Conservation (phyloP, 805 yeast genomes). For the Lachancea fermentati region DNA sequence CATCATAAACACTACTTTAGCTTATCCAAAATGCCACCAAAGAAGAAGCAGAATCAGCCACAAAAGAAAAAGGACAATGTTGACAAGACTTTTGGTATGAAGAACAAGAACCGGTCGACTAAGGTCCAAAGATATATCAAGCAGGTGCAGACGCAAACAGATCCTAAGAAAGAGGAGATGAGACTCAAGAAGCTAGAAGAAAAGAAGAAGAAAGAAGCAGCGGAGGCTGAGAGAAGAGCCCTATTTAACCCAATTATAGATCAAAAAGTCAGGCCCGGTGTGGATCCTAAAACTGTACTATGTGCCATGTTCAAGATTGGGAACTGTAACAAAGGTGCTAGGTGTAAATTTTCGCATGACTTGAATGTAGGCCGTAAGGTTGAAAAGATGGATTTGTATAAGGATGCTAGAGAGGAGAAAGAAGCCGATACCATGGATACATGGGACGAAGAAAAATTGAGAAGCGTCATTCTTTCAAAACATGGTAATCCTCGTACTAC, state of each 20-base stretch:
- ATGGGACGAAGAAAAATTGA: conserved; percentile 95
- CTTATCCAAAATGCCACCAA: conserved; percentile 80
- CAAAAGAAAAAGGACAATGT: conserved; percentile 62
- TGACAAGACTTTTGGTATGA: conserved; percentile 93
- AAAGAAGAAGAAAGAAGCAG: conserved; percentile 86
- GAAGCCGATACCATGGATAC: conserved; percentile 86
- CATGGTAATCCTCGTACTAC: conserved; percentile 94
- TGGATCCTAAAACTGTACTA: conserved; percentile 89
- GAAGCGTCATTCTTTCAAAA: conserved; percentile 79
- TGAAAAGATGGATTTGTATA: conserved; percentile 85
- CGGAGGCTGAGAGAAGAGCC: conserved; percentile 80
- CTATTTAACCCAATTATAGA: conserved; percentile 61
- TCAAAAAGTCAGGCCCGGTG: conserved; percentile 93
- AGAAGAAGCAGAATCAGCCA: conserved; percentile 42
- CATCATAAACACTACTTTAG: background rate
- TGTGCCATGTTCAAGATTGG: conserved; percentile 89
- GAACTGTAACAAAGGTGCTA: conserved; percentile 69
- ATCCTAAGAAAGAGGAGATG: conserved; percentile 72
- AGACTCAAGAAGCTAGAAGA: conserved; percentile 61
- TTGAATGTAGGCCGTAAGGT: conserved; percentile 78
- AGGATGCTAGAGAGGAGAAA: conserved; percentile 70
- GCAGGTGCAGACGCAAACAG: conserved; percentile 61
- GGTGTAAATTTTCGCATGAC: conserved; percentile 93
- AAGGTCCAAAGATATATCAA: conserved; percentile 72
- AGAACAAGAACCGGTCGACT: conserved; percentile 90